Evolutionary conservation across 768 basidiomycete species (phyloP), one percentile per base, ranked within the genome.

Genomic region (Hericium erinaceus): DNA sequence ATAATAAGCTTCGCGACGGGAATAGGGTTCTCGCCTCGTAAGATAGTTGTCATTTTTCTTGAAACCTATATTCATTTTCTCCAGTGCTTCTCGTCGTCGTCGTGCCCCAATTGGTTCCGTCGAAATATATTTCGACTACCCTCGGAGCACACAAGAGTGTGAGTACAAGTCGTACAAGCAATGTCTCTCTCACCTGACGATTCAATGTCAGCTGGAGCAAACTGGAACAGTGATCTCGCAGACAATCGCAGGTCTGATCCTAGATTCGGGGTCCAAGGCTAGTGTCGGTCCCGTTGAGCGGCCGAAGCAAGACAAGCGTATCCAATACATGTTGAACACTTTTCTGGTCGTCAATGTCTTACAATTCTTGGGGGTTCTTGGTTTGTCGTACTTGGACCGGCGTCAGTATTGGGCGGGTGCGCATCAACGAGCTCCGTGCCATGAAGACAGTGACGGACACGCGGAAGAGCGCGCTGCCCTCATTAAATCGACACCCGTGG

Each of bases 91-190:
- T 90, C 11, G 89, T 87, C 8, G 75, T 91, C 15, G 74, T 91
- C 38, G 89, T 90, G 0, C 87, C 89, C 0, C 79, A 77, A 54
- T 79, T 91, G 28, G 86, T 91, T 0, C 78, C 82, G 7, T 61
- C 77, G 18, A 85, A 85, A 66, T 90, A 85, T 67, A 81, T 91
- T 48, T 85, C 86, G 2, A 90, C 89, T 1, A 87, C 86, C 4
- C 74, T 91, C 0, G 89, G 87, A 1, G 82, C 83, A 7, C 87
- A 91, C 66, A 90, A 91, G 67, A 82, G 83, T 66, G 89, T 89
- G 71, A 60, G 84, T 52, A 20, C 11, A 18, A 28, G 9, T 18
- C 16, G 6, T 15, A 38, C 15, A 38, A 4, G 7, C 20, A 57
- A 38, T 60, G 11, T 41, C 46, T 44, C 44, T 2, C n/a, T 46